These are phyloP conservation scores for Fonsecaea pedrosoi DNA, from an alignment of 2,329 filamentous ascomycete species.

Conservation along the genomic window DNA sequence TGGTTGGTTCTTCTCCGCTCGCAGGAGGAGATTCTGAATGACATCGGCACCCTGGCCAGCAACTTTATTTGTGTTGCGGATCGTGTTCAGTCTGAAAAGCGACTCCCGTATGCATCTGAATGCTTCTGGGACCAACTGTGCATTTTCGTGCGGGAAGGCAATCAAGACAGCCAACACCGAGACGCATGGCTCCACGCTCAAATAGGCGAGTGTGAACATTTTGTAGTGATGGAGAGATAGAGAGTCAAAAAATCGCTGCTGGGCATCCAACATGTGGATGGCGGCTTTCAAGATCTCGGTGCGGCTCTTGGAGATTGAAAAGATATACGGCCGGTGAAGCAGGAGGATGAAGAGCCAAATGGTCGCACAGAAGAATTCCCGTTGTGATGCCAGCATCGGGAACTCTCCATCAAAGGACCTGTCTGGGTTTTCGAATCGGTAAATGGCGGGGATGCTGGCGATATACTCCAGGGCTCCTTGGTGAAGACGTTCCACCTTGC, in stretches of 20 bases:
- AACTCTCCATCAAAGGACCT: conserved; percentile 21
- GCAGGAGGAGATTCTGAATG: conserved; percentile 24
- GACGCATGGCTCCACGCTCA: conserved; percentile 21
- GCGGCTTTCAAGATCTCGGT: conserved; percentile 17
- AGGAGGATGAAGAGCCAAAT: conserved; percentile 24
- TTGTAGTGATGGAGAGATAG: conserved; percentile 19
- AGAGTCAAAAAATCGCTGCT: conserved; percentile 18
- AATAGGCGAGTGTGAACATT: conserved; percentile 23
- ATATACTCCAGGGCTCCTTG: conserved; percentile 22
- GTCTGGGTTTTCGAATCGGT: conserved; percentile 18
- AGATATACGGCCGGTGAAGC: conserved; percentile 25
- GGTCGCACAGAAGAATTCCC: conserved; percentile 19
- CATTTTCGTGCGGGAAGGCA: conserved; percentile 20
- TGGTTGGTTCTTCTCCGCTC: conserved; percentile 27
- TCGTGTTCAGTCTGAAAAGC: conserved; percentile 18
- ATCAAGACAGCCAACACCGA: conserved; percentile 27
- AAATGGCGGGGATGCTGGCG: conserved; percentile 14
- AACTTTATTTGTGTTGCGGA: conserved; percentile 20
- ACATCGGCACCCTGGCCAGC: conserved; percentile 27
- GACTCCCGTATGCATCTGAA: conserved; percentile 22
- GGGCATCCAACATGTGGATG: conserved; percentile 21
- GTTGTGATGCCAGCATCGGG: conserved; percentile 19
- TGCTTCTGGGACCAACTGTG: conserved; percentile 13
- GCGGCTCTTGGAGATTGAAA: conserved; percentile 19
- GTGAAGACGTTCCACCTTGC: conserved; percentile 24